Base-by-base conservation (phyloP, 2,329 filamentous ascomycete genomes). In the Ophiostoma sp. region DNA sequence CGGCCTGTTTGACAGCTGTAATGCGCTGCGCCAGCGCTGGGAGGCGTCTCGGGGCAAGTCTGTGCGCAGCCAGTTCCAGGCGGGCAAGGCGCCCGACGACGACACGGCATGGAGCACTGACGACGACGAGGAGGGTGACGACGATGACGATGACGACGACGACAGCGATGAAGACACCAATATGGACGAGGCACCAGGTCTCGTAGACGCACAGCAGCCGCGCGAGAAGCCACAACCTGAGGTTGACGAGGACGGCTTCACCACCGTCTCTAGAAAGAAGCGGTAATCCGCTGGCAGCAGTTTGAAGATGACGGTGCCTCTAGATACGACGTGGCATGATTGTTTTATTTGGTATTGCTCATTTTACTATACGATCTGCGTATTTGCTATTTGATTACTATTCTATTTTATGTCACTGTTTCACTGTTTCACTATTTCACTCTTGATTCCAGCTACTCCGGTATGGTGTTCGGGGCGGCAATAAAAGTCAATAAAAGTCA, bases 171-270 rank as follows among this genome's bases (percentile, higher is more conserved):
- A 48, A 5, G 85, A 83, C 8, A 83, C 87, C 13, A 84, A 89
- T 67, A 91, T 92, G 89, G 85, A 82, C 57, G 90, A 93, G 72
- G 90, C 90, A 48, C 88, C 90, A 8, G 79, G 84, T 64, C 79
- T 90, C 73, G 77, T 82, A 54, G 62, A 65, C 2, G 62, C 62
- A 65, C 62, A 65, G 33, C 82, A 77, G 54, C 3, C 83, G 17
- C 88, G 84, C 77, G 87, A 91, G 78, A 91, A 88, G 80, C 79
- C 83, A 20, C 84, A 86, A 76, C 90, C 91, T 0, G 87, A 92
- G 78, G 83, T 94, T 65, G 91, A 94, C 78, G 90, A 93, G 74
- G 91, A 94, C 76, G 91, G 91, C 4, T 94, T 94, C 78, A 92
- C 88, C 20, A 92, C 86, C 79, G 90, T 93, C 74, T 85, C 88